A percentile compares a stretch with the other conserved stretches of the same genome.
These are phyloP conservation scores for Colletotrichum falcatum DNA, from an alignment of 2,329 filamentous ascomycete genomes.

Conservation along the genomic window DNA sequence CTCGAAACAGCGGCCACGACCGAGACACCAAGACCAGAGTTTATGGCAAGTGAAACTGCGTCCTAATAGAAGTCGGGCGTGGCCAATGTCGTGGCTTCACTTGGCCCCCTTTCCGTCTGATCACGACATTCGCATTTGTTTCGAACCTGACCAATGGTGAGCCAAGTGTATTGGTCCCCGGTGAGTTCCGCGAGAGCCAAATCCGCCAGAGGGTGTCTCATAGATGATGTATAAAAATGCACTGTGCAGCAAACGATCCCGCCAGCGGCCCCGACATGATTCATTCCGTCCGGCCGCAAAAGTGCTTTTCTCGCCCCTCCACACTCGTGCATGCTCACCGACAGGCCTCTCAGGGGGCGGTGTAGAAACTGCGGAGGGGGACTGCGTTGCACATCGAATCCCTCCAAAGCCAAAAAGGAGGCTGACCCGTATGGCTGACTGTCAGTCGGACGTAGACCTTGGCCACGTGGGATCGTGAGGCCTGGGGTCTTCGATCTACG, in stretches of 20 bases:
- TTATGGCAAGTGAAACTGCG: too few species aligned
- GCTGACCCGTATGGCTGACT: neutral
- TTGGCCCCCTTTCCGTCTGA: neutral
- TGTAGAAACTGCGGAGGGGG: neutral
- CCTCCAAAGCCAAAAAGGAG: neutral
- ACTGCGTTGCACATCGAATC: neutral
- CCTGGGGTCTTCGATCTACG: neutral
- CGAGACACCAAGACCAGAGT: too few species aligned
- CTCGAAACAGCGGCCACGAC: neutral
- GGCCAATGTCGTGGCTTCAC: too few species aligned
- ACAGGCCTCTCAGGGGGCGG: neutral
- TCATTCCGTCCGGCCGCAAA: neutral
- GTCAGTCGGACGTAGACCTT: neutral
- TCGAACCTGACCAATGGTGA: neutral
- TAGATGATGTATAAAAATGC: neutral
- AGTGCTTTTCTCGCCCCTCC: neutral
- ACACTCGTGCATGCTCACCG: neutral
- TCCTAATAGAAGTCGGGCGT: neutral
- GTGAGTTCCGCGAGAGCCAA: neutral
- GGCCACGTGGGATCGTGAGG: neutral
- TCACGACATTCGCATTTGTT: neutral
- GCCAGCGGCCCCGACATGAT: neutral
- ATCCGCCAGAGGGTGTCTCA: neutral
- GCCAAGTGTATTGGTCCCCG: neutral
- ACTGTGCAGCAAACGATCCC: constrained; percentile 1